Base-by-base conservation (phyloP, 345 rosid species). In the Passiflora organensis region DNA sequence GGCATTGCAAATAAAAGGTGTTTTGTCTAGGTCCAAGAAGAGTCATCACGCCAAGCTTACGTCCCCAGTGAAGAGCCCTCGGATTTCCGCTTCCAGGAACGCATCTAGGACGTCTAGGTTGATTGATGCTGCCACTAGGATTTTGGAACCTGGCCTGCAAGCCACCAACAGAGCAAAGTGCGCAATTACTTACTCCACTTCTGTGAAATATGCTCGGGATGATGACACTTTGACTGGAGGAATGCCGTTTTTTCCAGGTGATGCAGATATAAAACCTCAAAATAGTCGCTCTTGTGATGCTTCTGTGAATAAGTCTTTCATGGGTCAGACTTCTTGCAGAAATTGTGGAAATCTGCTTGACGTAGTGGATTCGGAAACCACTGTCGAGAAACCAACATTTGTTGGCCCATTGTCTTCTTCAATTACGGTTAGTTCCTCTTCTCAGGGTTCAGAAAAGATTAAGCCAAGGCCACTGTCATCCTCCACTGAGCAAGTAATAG, bases 61-160 rank as follows among this genome's bases (percentile, higher is more conserved):
- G 66, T 66, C 91, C 19, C 87, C 91, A 0, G 72, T 75, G 13
- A 81, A 83, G 69, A 84, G 91, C 51, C 91, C 87, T 0, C 74
- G 83, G 82, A 55, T 76, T 52, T 67, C 86, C 47, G 59, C 83
- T 15, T 55, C 66, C 0, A 80, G 64, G 76, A 80, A 67, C 64
- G 62, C 62, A 32, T 73, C 86, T 50, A 81, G 82, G 63, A 59
- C 77, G 10, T 79, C 90, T 57, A 80, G 94, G 75, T 73, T 93
- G 66, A 77, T 93, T 38, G 87, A 77, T 74, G 96, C 83, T 5
- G 99, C 99, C 53, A 41, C 86, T 60, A 85, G 76, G 66, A 93
- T 93, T 67, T 72, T 93, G 39, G 99, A 93, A 64, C 96, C 96
- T 0, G 93, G 98, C 20, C 68, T 83, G 64, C 95, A 79, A 55